Evolutionary conservation across 1,284 basidiomycete species (phyloP).

Genomic region (Phellopilus nigrolimitatus): DNA sequence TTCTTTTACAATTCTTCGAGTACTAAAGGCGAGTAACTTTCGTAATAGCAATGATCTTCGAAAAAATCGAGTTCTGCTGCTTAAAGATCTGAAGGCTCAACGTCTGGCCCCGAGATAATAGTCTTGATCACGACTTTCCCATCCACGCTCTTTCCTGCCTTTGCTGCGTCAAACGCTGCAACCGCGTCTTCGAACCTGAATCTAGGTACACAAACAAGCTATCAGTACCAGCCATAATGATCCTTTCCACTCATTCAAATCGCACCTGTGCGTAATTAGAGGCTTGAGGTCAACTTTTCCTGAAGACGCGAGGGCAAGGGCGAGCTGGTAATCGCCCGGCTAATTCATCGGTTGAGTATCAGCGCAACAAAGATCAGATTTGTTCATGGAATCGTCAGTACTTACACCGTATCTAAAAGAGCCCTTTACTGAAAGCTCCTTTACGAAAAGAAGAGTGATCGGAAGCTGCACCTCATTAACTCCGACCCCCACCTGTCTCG

Average conservation of each 20-base stretch:
- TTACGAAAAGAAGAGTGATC: constrained; percentile 55
- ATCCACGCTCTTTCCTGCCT: constrained; percentile 74
- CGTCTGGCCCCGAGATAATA: constrained; percentile 73
- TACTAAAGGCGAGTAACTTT: too few relatives aligned
- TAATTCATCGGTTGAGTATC: too few relatives aligned
- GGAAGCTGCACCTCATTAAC: constrained; percentile 57
- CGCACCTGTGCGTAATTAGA: constrained; percentile 81
- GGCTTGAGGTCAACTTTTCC: constrained; percentile 85
- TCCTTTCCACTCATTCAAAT: too few relatives aligned
- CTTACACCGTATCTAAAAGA: constrained; percentile 83
- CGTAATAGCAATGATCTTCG: too few relatives aligned
- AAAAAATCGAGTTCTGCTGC: not conserved
- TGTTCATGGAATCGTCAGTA: too few relatives aligned
- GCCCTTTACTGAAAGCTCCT: constrained; percentile 79
- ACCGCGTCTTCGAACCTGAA: constrained; percentile 73
- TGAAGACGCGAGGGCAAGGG: constrained; percentile 75
- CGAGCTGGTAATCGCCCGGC: constrained; percentile 83
- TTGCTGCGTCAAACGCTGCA: constrained; percentile 76
- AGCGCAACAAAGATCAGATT: too few relatives aligned
- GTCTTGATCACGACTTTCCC: constrained; percentile 70
- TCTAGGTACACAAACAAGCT: too few relatives aligned
- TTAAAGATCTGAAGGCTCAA: constrained; percentile 27
- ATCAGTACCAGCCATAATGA: too few relatives aligned
- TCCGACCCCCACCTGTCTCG: too few relatives aligned
- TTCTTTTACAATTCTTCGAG: too few relatives aligned